Evolutionary conservation across 1,139 yeast genomes (phyloP).

Genomic region (Hanseniaspora sp.): DNA sequence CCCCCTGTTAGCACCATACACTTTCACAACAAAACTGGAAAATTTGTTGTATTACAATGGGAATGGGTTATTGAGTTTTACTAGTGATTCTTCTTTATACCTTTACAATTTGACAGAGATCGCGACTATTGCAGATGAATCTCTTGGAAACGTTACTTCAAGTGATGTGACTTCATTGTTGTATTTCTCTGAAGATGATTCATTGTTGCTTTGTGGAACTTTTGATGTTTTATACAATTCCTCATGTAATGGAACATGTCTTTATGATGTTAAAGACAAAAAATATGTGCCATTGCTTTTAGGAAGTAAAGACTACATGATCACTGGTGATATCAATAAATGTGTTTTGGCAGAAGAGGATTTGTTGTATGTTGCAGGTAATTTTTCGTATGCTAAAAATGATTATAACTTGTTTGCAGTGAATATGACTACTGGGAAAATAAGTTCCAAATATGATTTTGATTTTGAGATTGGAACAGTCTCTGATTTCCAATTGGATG

Average conservation of each 20-base stretch:
- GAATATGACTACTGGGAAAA: conserved; percentile 19
- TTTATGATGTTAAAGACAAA: conserved; percentile 47
- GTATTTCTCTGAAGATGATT: conserved; percentile 39
- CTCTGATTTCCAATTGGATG: conserved; percentile 10
- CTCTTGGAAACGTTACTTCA: conserved; percentile 20
- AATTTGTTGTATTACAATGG: conserved; percentile 6
- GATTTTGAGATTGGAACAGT: conserved; percentile 15
- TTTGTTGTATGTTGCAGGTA: conserved; percentile 51
- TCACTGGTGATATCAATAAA: conserved; percentile 46
- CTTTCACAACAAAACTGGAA: background rate
- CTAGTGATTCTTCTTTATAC: conserved; percentile 2
- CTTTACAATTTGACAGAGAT: conserved; percentile 16
- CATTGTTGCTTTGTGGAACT: conserved; percentile 66
- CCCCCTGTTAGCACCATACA: conserved; percentile 4
- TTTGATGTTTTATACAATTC: conserved; percentile 43
- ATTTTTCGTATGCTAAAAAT: conserved; percentile 27
- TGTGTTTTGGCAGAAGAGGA: conserved; percentile 43
- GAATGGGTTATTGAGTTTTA: conserved; percentile 8
- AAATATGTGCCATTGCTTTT: conserved; percentile 42
- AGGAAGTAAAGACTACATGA: conserved; percentile 27
- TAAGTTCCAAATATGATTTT: conserved; percentile 14
- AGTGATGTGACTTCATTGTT: conserved; percentile 42
- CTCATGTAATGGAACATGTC: conserved; percentile 48
- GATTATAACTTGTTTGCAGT: conserved; percentile 17
- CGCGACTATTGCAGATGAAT: conserved; percentile 21